phyloP scores from a whole-genome alignment of 768 basidiomycete species.

The Phanerochaete sordida region DNA sequence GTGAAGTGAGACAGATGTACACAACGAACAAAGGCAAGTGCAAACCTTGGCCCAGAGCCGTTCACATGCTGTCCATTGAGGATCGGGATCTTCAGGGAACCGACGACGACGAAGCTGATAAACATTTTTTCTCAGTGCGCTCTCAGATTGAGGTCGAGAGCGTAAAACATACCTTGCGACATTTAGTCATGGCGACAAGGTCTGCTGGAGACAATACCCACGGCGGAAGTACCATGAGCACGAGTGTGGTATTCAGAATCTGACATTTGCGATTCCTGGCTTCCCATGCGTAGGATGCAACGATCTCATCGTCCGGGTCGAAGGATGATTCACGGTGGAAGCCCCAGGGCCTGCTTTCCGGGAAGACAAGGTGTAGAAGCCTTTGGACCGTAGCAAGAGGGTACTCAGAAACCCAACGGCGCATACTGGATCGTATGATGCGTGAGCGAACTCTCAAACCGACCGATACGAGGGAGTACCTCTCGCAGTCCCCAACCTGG shows the following conservation, averaged over 20 bases:
- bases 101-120: not conserved
- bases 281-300: slow-evolving; percentile 12
- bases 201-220: slow-evolving; percentile 35
- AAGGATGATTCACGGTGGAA: slow-evolving; percentile 10
- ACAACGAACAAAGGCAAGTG: no score
- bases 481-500: not conserved
- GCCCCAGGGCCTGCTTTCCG: slow-evolving; percentile 27
- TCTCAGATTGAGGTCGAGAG: no score
- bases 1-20: not conserved
- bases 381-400: slow-evolving; percentile 50
- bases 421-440: slow-evolving; percentile 26
- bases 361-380: slow-evolving; percentile 31
- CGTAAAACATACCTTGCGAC: slow-evolving; percentile 11
- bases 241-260: slow-evolving; percentile 13
- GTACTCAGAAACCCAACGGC: slow-evolving; percentile 46
- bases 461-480: not conserved
- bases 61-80: not conserved
- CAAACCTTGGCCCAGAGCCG: slow-evolving; percentile 21
- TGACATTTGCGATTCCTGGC: not conserved
- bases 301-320: slow-evolving; percentile 5
- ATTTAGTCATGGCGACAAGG: slow-evolving; percentile 28
- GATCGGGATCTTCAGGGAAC: not conserved
- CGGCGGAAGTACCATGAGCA: slow-evolving; percentile 35
- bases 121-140: not conserved
- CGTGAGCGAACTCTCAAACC: not conserved